phyloP scores from a whole-genome alignment of 1,284 basidiomycete species.

The Psilocybe mexicana region DNA sequence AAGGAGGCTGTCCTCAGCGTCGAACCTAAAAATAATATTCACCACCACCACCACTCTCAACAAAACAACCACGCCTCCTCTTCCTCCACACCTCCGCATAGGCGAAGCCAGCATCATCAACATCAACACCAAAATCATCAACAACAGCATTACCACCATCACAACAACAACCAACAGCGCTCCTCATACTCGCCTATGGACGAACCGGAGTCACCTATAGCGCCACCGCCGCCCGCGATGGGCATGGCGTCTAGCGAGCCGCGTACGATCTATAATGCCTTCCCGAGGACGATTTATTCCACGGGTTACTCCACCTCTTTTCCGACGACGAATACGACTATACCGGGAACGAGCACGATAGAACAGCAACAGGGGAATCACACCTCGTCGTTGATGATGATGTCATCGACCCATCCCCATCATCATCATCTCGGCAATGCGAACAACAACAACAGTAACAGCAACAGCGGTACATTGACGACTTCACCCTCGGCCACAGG shows the following conservation, averaged over 20 bases:
- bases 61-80: constrained; percentile 1
- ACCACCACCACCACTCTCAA: not conserved
- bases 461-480: no score
- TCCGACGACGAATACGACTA: constrained; percentile 6
- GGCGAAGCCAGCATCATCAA: no score
- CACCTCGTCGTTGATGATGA: no score
- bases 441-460: no score
- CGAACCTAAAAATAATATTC: not conserved
- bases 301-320: constrained; percentile 5
- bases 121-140: no score
- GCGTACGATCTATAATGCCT: constrained; percentile 29
- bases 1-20: not conserved
- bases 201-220: constrained; percentile 20
- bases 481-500: no score
- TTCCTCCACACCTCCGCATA: not conserved
- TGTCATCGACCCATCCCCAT: no score
- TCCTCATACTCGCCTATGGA: constrained; percentile 23
- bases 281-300: constrained; percentile 17
- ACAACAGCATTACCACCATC: no score
- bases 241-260: constrained; percentile 14
- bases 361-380: no score
- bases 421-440: no score
- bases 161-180: constrained; percentile 3
- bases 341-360: no score
- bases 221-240: no score